A percentile compares a stretch with the other conserved stretches of the same genome.
Evolutionary conservation across 208 protist species (phyloP).

Genomic region (Sergeia podlipaevii): DNA sequence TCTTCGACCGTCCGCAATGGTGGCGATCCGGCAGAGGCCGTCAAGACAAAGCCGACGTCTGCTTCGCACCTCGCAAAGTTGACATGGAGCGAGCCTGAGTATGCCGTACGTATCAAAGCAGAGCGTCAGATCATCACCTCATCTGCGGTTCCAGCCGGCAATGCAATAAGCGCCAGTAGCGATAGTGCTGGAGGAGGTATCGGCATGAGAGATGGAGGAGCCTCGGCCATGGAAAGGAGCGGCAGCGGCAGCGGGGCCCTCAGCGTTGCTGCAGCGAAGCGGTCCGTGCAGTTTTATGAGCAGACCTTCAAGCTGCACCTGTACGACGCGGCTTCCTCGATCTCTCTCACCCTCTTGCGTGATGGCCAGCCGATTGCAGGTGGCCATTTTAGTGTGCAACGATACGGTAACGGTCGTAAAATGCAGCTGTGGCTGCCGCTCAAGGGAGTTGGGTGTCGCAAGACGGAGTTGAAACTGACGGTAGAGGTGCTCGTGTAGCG

Average conservation of each 20-base stretch:
- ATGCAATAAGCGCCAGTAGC: not conserved
- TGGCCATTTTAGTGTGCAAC: constrained; percentile 17
- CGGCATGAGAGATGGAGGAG: not conserved
- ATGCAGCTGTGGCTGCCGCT: constrained; percentile 22
- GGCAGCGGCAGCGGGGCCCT: not conserved
- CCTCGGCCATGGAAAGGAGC: not conserved
- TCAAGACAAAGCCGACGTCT: not conserved
- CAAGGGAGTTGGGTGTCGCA: not conserved
- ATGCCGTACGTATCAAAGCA: constrained; percentile 18
- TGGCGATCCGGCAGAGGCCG: not conserved
- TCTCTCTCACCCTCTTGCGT: constrained; percentile 9
- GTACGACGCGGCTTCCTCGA: constrained; percentile 19
- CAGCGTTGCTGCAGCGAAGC: constrained; percentile 9
- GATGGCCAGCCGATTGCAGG: constrained; percentile 17
- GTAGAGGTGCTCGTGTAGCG: constrained; percentile 14
- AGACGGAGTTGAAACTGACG: constrained; percentile 19
- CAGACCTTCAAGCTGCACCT: constrained; percentile 28
- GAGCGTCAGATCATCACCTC: constrained; percentile 22
- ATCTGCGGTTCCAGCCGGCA: constrained; percentile 14
- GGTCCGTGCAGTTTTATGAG: constrained; percentile 16
- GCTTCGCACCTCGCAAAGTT: not conserved
- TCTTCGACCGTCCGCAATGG: not conserved
- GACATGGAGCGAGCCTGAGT: constrained; percentile 8
- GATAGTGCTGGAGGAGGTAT: not conserved
- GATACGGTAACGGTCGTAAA: constrained; percentile 12